Conservation (phyloP, 179 eudicot species). For the Patellifolia procumbens region DNA sequence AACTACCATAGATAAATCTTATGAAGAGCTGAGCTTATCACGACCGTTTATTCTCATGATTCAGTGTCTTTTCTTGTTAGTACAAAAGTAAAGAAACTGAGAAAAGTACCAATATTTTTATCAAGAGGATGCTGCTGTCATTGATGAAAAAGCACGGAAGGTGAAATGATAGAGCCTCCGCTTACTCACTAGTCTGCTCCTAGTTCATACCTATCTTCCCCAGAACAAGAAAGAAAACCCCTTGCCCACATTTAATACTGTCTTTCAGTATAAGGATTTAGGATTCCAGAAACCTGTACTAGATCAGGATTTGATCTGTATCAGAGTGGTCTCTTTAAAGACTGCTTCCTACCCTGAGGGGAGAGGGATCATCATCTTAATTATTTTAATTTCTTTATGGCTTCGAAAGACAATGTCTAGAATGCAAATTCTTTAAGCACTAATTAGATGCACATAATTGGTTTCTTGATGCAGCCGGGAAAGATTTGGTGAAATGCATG, state of each 20-base stretch:
- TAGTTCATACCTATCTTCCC: too few species aligned
- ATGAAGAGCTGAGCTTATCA: neutral
- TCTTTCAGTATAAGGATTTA: too few species aligned
- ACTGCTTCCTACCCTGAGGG: too few species aligned
- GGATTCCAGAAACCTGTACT: too few species aligned
- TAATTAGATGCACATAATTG: constrained; percentile 11
- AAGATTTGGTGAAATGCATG: constrained; percentile 52
- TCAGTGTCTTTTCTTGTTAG: neutral
- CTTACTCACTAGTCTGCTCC: too few species aligned
- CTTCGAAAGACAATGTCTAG: neutral
- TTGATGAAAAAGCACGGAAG: neutral
- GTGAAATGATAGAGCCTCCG: neutral
- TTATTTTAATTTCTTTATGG: neutral
- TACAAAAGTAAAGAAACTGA: neutral
- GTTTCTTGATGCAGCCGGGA: constrained; percentile 47
- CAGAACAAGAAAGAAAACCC: too few species aligned
- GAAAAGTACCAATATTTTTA: neutral
- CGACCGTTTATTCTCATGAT: neutral
- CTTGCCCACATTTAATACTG: too few species aligned
- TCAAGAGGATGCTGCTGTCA: neutral
- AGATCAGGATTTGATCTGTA: too few species aligned
- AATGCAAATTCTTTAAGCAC: neutral
- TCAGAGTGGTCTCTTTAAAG: too few species aligned
- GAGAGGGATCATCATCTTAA: too few species aligned
- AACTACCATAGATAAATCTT: neutral